These are phyloP conservation scores for Vigna angularis DNA, from an alignment of 306 rosid species.

Conservation along the genomic window DNA sequence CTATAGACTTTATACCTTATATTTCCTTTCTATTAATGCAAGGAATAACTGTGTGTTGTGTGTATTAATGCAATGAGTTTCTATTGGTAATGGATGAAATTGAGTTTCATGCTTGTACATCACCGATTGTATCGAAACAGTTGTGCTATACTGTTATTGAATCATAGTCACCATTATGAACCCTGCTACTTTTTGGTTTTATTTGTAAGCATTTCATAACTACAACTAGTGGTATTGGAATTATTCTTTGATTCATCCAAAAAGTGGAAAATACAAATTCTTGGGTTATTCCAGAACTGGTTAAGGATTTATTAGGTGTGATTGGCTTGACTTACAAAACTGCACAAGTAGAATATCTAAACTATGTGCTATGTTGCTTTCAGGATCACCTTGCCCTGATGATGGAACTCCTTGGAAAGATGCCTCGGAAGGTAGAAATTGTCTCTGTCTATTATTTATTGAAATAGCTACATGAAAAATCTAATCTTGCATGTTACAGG, in stretches of 20 bases:
- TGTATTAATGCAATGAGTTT: not conserved
- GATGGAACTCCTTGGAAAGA: slow-evolving; percentile 99
- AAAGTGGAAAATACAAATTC: not conserved
- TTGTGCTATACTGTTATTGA: not conserved
- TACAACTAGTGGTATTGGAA: slow-evolving; percentile 1
- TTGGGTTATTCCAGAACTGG: slow-evolving; percentile 17
- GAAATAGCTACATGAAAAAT: slow-evolving; percentile 22
- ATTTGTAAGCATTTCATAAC: slow-evolving; percentile 7
- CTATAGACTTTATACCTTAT: not conserved
- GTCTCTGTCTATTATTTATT: slow-evolving; percentile 14
- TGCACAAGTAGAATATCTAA: slow-evolving; percentile 15
- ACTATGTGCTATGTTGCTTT: slow-evolving; percentile 43
- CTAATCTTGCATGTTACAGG: slow-evolving; percentile 57
- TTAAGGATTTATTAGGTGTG: slow-evolving; percentile 14
- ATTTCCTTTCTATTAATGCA: slow-evolving; percentile 7
- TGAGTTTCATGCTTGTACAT: slow-evolving; percentile 13
- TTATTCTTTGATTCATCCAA: slow-evolving; percentile 28
- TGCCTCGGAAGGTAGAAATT: slow-evolving; percentile 79
- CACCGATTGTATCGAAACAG: slow-evolving; percentile 5
- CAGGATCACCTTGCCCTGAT: slow-evolving; percentile 99
- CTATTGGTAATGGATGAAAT: slow-evolving; percentile 2
- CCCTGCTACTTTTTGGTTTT: not conserved
- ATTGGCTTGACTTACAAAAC: slow-evolving; percentile 17
- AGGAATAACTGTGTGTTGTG: not conserved
- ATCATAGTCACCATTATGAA: not conserved